These are phyloP conservation scores for Hirsutella thompsonii DNA, from an alignment of 2,329 filamentous ascomycete species.

Conservation along the genomic window DNA sequence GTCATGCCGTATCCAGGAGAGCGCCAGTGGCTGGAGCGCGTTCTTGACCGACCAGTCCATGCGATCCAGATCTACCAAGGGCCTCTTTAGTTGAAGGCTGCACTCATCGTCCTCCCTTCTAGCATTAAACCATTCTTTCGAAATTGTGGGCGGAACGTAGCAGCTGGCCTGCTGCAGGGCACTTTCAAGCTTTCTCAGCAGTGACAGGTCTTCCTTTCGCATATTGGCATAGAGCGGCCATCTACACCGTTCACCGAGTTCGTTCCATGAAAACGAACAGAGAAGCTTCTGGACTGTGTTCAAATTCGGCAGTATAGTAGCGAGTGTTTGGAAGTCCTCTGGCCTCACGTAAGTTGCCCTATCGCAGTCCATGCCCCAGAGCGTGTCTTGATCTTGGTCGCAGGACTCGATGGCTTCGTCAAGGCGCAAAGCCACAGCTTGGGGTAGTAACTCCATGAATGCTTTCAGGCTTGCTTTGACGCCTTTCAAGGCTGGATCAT, in stretches of 20 bases:
- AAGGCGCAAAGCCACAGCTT: constrained; percentile 8
- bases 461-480: constrained; percentile 8
- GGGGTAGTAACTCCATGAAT: constrained; percentile 11
- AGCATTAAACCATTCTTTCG: not conserved
- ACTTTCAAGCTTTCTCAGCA: not conserved
- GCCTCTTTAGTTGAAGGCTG: constrained; percentile 1
- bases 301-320: constrained; percentile 11
- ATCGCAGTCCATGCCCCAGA: constrained; percentile 17
- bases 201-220: no score
- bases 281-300: constrained; percentile 17
- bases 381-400: constrained; percentile 1
- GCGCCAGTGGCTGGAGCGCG: constrained; percentile 8
- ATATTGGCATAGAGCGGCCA: not conserved
- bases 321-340: constrained; percentile 12
- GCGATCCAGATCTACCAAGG: constrained; percentile 9
- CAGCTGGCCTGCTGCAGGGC: not conserved
- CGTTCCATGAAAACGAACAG: constrained; percentile 21
- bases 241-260: constrained; percentile 6
- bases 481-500: not conserved
- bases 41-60: constrained; percentile 12
- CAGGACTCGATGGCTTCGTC: constrained; percentile 2
- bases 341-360: constrained; percentile 23
- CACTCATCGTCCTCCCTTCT: not conserved
- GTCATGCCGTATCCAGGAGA: constrained; percentile 14
- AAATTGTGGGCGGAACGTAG: not conserved